Base-by-base conservation (phyloP, 331 rosid genomes). In the Rosa hybrid region DNA sequence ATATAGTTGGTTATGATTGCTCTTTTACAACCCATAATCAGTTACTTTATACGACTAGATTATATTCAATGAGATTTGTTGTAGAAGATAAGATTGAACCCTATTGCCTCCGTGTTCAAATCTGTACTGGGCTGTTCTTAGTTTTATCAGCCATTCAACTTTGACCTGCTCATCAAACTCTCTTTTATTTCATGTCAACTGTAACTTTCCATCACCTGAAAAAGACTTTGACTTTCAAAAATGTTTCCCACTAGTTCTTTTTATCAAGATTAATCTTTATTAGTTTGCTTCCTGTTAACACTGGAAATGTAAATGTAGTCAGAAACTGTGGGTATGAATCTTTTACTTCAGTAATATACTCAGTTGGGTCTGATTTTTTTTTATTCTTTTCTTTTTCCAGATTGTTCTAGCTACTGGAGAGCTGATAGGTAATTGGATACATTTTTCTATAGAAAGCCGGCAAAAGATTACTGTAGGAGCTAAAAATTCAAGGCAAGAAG, bases 141-240 rank as follows among this genome's bases (percentile, higher is more conserved):
- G 30, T 76, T 45, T 60, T 16, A 5, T 62, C n/a, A 46, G 10
- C 59, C 20, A 12, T 1, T 27, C 44, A 44, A 45, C 13, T 44
- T 76, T 45, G 71, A 76, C 71, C 38, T 8, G 3, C 56, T 45
- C 20, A 53, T 45, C 34, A 6, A 12, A 30, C 27, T 11, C 4
- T 64, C 20, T 2, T 62, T 3, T 51, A 51, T 23, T 18, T 46
- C 27, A 1, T 18, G 21, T 20, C 46, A 18, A 3, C 23, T 49
- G 14, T 27, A 3, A 20, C 38, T 44, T 30, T 34, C 18, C 63
- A 57, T 16, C 8, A 7, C 12, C 18, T 5, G 18, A 34, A 1
- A 27, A 18, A 30, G 72, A 25, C 13, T 69, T 76, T 76, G 62
- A 48, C 80, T 48, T 62, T 77, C 46, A 17, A 46, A 20, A 17